A percentile compares a stretch with the other conserved stretches of the same genome.
Conservation (phyloP, 2,329 filamentous ascomycete genomes). For the Fusarium foetens region DNA sequence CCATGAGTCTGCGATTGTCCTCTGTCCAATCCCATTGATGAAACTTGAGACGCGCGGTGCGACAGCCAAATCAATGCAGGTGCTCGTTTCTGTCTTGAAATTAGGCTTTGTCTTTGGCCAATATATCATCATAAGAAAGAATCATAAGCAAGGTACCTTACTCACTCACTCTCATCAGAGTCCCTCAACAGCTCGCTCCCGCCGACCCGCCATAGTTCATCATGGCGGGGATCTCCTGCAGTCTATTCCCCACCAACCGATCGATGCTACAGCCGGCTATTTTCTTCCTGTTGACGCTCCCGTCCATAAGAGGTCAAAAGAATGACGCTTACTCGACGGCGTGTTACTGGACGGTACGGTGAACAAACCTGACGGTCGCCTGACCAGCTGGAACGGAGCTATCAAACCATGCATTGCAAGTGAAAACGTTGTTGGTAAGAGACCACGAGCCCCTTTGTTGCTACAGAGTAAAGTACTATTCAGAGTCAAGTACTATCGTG, state of each 20-base stretch:
- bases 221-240: slow-evolving; percentile 39
- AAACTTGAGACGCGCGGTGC: slow-evolving; percentile 24
- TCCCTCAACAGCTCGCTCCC: slow-evolving; percentile 17
- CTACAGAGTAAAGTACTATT: not conserved
- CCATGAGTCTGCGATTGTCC: slow-evolving; percentile 13
- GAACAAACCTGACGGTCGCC: slow-evolving; percentile 29
- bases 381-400: slow-evolving; percentile 31
- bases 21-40: not conserved
- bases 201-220: slow-evolving; percentile 27
- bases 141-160: not conserved
- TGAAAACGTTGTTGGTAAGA: slow-evolving; percentile 5
- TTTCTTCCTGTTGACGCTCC: slow-evolving; percentile 22
- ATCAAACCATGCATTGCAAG: slow-evolving; percentile 27
- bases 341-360: slow-evolving; percentile 39
- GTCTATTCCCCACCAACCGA: slow-evolving; percentile 42
- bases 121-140: not conserved
- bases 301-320: slow-evolving; percentile 39
- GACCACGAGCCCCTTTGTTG: not conserved
- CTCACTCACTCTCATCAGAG: not conserved
- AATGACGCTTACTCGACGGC: slow-evolving; percentile 47
- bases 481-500: not conserved
- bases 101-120: not conserved
- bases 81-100: not conserved
- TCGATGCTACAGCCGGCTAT: slow-evolving; percentile 24
- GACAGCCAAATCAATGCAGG: slow-evolving; percentile 1